Evolutionary conservation across 768 basidiomycete genomes (phyloP).

Genomic region (Mrakia hoshinonis): DNA sequence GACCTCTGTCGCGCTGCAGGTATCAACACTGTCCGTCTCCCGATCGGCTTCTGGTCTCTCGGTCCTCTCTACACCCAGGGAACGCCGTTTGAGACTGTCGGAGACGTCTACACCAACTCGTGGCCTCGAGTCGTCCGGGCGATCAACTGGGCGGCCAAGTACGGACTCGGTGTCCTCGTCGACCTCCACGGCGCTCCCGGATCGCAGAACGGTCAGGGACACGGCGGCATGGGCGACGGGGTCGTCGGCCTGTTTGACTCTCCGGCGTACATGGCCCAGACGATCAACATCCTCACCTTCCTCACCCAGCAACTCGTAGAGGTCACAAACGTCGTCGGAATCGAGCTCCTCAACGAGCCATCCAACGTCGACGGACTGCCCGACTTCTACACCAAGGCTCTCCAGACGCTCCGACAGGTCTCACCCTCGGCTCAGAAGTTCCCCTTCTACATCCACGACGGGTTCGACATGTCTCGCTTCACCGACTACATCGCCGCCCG

Average conservation of each 20-base stretch:
- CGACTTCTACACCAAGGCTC: conserved; percentile 33
- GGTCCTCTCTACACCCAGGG: conserved; percentile 62
- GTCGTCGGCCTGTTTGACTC: conserved; percentile 13
- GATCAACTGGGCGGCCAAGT: conserved; percentile 52
- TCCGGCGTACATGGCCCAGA: not conserved
- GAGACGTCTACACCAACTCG: conserved; percentile 51
- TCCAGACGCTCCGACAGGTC: conserved; percentile 32
- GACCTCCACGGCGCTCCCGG: conserved; percentile 27
- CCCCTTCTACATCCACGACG: conserved; percentile 39
- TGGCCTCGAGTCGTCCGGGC: conserved; percentile 58
- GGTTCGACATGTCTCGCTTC: conserved; percentile 35
- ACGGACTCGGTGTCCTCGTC: conserved; percentile 64
- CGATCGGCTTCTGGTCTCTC: conserved; percentile 69
- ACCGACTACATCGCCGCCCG: conserved; percentile 35
- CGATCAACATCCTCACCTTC: conserved; percentile 23
- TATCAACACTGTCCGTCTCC: conserved; percentile 56
- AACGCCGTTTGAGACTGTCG: conserved; percentile 57
- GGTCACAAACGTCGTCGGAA: conserved; percentile 40
- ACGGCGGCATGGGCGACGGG: conserved; percentile 35
- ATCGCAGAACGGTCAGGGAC: conserved; percentile 32
- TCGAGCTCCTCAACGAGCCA: conserved; percentile 40
- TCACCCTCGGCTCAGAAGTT: conserved; percentile 35
- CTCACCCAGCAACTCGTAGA: conserved; percentile 36
- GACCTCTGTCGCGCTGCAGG: conserved; percentile 40
- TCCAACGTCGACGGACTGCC: conserved; percentile 34